These are phyloP conservation scores for Geotrichum reessii DNA, from an alignment of 1,139 yeast genomes.

Conservation along the genomic window DNA sequence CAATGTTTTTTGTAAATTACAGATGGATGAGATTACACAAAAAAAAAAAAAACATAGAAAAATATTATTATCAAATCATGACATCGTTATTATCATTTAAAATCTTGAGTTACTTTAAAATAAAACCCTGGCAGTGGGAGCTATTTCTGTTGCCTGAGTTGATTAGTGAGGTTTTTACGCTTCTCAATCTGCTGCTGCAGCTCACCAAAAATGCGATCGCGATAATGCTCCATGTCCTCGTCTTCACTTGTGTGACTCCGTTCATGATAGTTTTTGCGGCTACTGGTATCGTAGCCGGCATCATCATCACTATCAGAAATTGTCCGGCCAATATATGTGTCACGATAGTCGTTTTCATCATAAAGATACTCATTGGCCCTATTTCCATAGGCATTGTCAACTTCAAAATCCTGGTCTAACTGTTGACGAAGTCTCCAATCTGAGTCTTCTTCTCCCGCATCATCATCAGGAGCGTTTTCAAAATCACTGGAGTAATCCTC, in stretches of 20 bases:
- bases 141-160: neutral
- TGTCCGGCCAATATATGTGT: neutral
- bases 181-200: constrained; percentile 22
- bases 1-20: too few relatives aligned
- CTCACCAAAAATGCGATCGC: constrained; percentile 28
- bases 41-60: too few relatives aligned
- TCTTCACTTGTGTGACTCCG: constrained; percentile 19
- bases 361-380: constrained; percentile 1
- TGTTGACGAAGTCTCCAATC: constrained; percentile 20
- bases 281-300: neutral
- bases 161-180: constrained; percentile 10
- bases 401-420: constrained; percentile 19
- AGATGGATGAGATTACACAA: too few relatives aligned
- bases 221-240: constrained; percentile 28
- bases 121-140: neutral
- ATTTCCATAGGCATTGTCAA: too few relatives aligned
- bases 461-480: neutral
- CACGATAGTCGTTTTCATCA: constrained; percentile 11
- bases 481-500: constrained; percentile 19
- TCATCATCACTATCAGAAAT: constrained; percentile 1
- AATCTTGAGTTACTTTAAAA: neutral
- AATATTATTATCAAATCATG: neutral
- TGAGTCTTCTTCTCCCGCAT: constrained; percentile 20
- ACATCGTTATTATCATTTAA: neutral
- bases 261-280: neutral